Percentiles rank a stretch among this genome's conserved stretches.
phyloP scores from a whole-genome alignment of 2,329 filamentous ascomycete species.

The Phialemoniopsis sp. region DNA sequence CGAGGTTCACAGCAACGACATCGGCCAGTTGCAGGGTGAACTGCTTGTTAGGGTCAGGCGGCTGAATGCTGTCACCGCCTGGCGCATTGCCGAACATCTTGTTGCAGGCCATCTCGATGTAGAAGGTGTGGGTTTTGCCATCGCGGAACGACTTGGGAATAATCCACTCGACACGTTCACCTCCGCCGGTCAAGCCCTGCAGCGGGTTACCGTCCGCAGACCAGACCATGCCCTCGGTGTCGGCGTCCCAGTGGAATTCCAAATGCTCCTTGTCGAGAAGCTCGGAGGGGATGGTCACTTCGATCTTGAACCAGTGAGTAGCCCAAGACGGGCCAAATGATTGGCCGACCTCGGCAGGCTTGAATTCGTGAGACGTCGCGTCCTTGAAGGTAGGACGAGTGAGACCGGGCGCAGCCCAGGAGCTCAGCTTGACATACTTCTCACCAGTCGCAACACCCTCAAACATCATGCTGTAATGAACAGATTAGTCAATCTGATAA shows the following conservation, averaged over 20 bases:
- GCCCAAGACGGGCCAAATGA: constrained; percentile 93
- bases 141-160: constrained; percentile 78
- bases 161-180: constrained; percentile 88
- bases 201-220: constrained; percentile 83
- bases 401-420: constrained; percentile 78
- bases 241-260: constrained; percentile 95
- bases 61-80: constrained; percentile 81
- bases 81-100: constrained; percentile 95
- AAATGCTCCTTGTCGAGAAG: constrained; percentile 73
- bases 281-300: constrained; percentile 70
- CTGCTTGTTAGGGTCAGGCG: constrained; percentile 79
- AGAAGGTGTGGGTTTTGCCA: constrained; percentile 83
- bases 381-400: constrained; percentile 83
- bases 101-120: constrained; percentile 98
- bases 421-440: constrained; percentile 77
- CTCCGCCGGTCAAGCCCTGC: constrained; percentile 86
- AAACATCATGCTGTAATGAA: constrained; percentile 62
- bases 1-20: constrained; percentile 84
- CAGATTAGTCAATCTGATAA: too few relatives aligned
- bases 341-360: constrained; percentile 68
- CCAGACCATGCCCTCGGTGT: constrained; percentile 95
- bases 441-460: constrained; percentile 64
- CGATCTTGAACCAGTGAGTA: constrained; percentile 93
- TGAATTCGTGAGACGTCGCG: constrained; percentile 71
- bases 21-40: constrained; percentile 74